These are phyloP conservation scores for Ustilago hordei DNA, from an alignment of 1,284 basidiomycete genomes.

Conservation along the genomic window DNA sequence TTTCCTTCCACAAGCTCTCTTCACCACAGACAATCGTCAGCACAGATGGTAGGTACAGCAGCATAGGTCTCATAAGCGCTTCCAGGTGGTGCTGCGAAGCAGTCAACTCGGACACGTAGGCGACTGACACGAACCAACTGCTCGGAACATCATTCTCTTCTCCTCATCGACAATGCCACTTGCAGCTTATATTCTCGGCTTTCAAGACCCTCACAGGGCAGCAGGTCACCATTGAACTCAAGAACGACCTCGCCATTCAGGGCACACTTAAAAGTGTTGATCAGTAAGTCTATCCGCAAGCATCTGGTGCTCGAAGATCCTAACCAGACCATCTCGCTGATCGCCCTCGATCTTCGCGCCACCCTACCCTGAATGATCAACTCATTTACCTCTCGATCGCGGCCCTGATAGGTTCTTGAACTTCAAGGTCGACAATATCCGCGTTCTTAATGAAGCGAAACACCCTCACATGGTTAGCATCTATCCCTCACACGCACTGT, in stretches of 20 bases:
- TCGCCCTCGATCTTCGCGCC: not conserved
- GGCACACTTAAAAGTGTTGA: conserved; percentile 97
- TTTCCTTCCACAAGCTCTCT: not conserved
- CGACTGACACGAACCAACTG: conserved; percentile 1
- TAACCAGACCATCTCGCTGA: not conserved
- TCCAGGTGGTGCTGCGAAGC: not conserved
- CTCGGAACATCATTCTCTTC: not conserved
- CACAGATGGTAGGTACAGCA: conserved; percentile 24
- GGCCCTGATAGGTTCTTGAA: conserved; percentile 79
- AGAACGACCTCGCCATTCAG: conserved; percentile 97
- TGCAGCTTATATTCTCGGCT: conserved; percentile 92
- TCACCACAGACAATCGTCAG: conserved; percentile 5
- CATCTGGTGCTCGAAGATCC: not conserved
- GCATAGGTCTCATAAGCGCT: not conserved
- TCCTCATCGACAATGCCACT: not conserved
- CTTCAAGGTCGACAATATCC: conserved; percentile 94
- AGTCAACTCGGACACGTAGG: not conserved
- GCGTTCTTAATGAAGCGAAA: conserved; percentile 88
- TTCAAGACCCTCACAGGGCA: conserved; percentile 99
- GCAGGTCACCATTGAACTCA: conserved; percentile 90
- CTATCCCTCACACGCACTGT: too few species aligned
- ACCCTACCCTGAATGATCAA: not conserved
- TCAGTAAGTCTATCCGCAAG: conserved; percentile 74
- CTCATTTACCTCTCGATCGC: not conserved
- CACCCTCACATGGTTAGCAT: conserved; percentile 93